A percentile compares a stretch with the other conserved stretches of the same genome.
Evolutionary conservation across 495 filamentous ascomycete species (phyloP).

Genomic region (Aspergillus nidulans): DNA sequence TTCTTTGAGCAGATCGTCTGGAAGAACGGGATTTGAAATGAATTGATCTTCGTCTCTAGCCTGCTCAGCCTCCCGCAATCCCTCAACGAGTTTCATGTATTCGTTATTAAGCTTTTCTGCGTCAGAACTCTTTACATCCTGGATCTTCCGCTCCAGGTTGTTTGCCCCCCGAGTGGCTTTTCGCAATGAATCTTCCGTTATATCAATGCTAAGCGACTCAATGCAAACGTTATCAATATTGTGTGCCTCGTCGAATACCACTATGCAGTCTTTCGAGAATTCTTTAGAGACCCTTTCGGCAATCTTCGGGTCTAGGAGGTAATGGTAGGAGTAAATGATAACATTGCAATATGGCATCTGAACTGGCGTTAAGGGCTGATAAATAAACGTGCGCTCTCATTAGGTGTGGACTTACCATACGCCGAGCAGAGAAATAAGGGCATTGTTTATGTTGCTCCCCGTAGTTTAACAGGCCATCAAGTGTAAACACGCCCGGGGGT

Average conservation of each 20-base stretch:
- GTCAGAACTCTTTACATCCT: slow-evolving; percentile 88
- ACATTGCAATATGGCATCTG: slow-evolving; percentile 98
- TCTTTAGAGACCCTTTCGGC: slow-evolving; percentile 95
- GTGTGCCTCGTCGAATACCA: slow-evolving; percentile 98
- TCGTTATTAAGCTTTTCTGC: slow-evolving; percentile 90
- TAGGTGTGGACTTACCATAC: slow-evolving; percentile 64
- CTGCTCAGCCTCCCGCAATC: slow-evolving; percentile 80
- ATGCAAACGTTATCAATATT: slow-evolving; percentile 99
- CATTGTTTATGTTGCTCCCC: slow-evolving; percentile 96
- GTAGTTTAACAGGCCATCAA: slow-evolving; percentile 83
- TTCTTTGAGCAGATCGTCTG: slow-evolving; percentile 55
- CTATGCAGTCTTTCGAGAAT: slow-evolving; percentile 95
- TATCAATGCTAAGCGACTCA: slow-evolving; percentile 91
- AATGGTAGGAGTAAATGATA: slow-evolving; percentile 99
- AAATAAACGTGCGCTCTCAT: neutral
- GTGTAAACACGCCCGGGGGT: slow-evolving; percentile 89
- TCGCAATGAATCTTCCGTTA: slow-evolving; percentile 88
- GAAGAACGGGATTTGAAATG: slow-evolving; percentile 77
- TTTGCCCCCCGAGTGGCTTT: slow-evolving; percentile 84
- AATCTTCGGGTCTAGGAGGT: slow-evolving; percentile 96
- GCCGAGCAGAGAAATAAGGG: slow-evolving; percentile 90
- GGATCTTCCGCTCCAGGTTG: slow-evolving; percentile 85
- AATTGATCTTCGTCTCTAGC: slow-evolving; percentile 89
- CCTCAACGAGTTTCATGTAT: slow-evolving; percentile 93
- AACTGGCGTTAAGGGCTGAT: slow-evolving; percentile 8